Base-by-base conservation (phyloP, 106 monocot species). In the Hemerocallis citrina region DNA sequence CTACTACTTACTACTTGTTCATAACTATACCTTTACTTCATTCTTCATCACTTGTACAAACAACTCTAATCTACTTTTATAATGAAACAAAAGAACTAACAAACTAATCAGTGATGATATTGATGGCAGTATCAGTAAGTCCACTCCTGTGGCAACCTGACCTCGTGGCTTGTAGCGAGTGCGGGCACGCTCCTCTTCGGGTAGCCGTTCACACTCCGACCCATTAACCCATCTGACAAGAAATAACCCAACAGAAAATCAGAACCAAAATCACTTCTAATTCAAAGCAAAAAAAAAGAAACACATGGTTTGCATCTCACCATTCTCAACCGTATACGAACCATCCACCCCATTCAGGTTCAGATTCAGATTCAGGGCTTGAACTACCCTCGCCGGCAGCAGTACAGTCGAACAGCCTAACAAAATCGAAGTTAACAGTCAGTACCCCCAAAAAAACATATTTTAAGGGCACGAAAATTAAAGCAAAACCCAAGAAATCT, bases 371-470 rank as follows among this genome's bases (percentile, higher is more conserved):
- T 89, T 89, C 23, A 81, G 61, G 2, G 89, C 80, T 41, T 89
- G 85, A 14, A 85, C 75, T 5, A 89, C 89, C 47, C 75, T 66
- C 1, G 78, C 81, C 7, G 89, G 89, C 28, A 89, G 67, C 21
- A 89, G 75, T 11, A 78, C 89, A 34, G 89, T 75, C 0, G 89
- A 81, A 48, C 80, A 81, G 57, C 38, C 89, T 89, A 34, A 30
- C 15, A 57, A 1, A 15, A 33, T 3, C 22, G 14, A 61, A 7
- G 16, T 15, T n/a, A n/a, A n/a, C n/a, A n/a, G n/a, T n/a, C n/a
- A n/a, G n/a, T n/a, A 36, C 17, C 21, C 14, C 16, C 1, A 3
- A n/a, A n/a, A 0, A 49, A 63, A 58, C 10, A 14, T 24, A 24
- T 7, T 0, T 65, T 4, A 25, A 2, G 7, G 30, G 1, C 0